A percentile compares a stretch with the other conserved stretches of the same genome.
These are phyloP conservation scores for Thermochaetoides dissita DNA, from an alignment of 2,329 filamentous ascomycete species.

Conservation along the genomic window DNA sequence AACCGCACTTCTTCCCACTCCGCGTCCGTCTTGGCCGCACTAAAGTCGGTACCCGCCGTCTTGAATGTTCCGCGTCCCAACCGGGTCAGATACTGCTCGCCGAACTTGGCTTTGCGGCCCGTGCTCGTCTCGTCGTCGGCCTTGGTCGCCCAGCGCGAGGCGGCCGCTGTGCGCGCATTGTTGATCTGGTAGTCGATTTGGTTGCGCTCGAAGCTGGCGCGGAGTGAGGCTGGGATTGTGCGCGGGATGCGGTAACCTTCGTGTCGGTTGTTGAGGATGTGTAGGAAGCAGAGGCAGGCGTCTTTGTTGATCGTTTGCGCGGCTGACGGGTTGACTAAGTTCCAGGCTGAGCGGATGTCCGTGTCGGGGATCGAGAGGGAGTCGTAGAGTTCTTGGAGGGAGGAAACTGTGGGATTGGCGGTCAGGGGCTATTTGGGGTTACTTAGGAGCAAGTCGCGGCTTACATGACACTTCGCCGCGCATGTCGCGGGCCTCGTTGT, in stretches of 20 bases:
- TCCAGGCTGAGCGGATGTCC: constrained; percentile 87
- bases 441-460: constrained; percentile 15
- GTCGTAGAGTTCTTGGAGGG: constrained; percentile 73
- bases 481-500: constrained; percentile 77
- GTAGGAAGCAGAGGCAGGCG: constrained; percentile 82
- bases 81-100: constrained; percentile 87
- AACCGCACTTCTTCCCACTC: constrained; percentile 97
- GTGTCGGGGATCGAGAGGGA: constrained; percentile 60
- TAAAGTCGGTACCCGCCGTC: constrained; percentile 80
- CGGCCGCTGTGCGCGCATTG: constrained; percentile 49
- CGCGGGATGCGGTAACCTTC: constrained; percentile 91
- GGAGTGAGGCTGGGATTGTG: constrained; percentile 78
- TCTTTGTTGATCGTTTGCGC: constrained; percentile 80
- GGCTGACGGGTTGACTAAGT: constrained; percentile 87
- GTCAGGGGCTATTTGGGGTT: neutral
- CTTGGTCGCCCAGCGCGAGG: constrained; percentile 65
- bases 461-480: constrained; percentile 70
- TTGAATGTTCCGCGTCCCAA: constrained; percentile 74
- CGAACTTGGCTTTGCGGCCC: constrained; percentile 91
- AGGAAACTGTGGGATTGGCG: constrained; percentile 42
- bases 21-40: constrained; percentile 52
- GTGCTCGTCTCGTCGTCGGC: constrained; percentile 69
- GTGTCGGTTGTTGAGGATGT: constrained; percentile 91
- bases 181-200: constrained; percentile 94
- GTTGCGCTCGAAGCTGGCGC: constrained; percentile 84